Evolutionary conservation across 179 eudicot species (phyloP), one percentile per base, ranked within the genome.

Genomic region (Carnegiea gigantea): DNA sequence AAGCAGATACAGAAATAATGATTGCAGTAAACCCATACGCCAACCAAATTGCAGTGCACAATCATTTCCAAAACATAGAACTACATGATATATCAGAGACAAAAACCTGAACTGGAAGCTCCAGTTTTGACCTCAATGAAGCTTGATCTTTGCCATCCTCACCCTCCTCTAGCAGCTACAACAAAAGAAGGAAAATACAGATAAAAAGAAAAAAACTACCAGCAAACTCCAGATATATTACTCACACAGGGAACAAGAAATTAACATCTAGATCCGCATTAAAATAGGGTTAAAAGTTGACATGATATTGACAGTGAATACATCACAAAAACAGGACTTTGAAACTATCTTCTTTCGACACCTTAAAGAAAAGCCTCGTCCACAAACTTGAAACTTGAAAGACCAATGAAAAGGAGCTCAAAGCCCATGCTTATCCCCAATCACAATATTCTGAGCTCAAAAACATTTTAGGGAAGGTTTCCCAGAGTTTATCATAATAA

Each of bases 101-200:
- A 78, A 78, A 49, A 54, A 94, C 98, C 98, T 96, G 99, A 85
- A 94, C 97, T 9, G 99, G 99, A 70, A 93, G 93, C 86, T 96
- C 98, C 80, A 94, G 93, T 90, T 93, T 96, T 86, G 97, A 88
- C 91, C 93, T 92, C 86, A 93, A 79, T 12, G 93, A 91, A 77
- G 91, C 87, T 80, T 96, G 88, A 77, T 84, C 95, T 82, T 96
- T 96, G 59, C 95, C 97, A 80, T 96, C 99, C 83, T 92, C 97
- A 64, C 97, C 93, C 82, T 96, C 98, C 88, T 96, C 99, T 78
- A 96, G 87, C 60, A 96, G 89, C 98, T 96, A 84, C 74, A 76
- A 51, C 71, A 76, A 44, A 62, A 70, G 54, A 77, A 84, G 73
- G 65, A 36, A n/a, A 62, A 33, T 72, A 49, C 6, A 79, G 20